A percentile compares a stretch with the other conserved stretches of the same genome.
Evolutionary conservation across 306 rosid species (phyloP).

Genomic region (Carpinus fangiana): DNA sequence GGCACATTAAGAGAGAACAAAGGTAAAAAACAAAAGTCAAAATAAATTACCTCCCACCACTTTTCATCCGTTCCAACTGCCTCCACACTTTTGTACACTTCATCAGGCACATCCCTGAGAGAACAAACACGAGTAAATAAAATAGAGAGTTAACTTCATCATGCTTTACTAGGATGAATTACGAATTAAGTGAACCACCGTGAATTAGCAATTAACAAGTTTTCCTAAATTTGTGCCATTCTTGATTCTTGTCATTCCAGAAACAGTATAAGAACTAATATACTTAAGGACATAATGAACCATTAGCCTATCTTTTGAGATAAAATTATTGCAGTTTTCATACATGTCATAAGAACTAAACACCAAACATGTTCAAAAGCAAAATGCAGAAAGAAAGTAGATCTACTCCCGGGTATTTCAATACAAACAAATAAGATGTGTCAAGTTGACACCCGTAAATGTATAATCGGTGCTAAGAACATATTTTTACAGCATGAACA

Average conservation of each 20-base stretch:
- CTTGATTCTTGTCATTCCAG: neutral
- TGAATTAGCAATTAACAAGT: neutral
- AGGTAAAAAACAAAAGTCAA: neutral
- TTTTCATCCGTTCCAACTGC: conserved; percentile 67
- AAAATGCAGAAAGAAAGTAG: neutral
- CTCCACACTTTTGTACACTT: conserved; percentile 70
- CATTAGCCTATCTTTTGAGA: neutral
- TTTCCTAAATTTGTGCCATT: neutral
- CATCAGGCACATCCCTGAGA: conserved; percentile 72
- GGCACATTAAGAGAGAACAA: neutral
- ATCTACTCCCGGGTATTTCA: neutral
- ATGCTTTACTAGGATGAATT: neutral
- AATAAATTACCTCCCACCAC: conserved; percentile 89
- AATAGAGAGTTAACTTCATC: neutral
- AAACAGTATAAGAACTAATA: neutral
- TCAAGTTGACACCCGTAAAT: neutral
- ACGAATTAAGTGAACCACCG: neutral
- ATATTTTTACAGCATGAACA: neutral
- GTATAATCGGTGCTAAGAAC: neutral
- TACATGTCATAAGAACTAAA: neutral
- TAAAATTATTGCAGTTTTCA: neutral
- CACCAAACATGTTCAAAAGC: neutral
- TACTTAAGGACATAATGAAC: neutral
- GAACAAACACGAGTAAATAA: conserved; percentile 11
- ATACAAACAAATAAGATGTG: neutral